A percentile compares a stretch with the other conserved stretches of the same genome.
These are phyloP conservation scores for Bretschneidera sinensis DNA, from an alignment of 345 rosid species.

Conservation along the genomic window DNA sequence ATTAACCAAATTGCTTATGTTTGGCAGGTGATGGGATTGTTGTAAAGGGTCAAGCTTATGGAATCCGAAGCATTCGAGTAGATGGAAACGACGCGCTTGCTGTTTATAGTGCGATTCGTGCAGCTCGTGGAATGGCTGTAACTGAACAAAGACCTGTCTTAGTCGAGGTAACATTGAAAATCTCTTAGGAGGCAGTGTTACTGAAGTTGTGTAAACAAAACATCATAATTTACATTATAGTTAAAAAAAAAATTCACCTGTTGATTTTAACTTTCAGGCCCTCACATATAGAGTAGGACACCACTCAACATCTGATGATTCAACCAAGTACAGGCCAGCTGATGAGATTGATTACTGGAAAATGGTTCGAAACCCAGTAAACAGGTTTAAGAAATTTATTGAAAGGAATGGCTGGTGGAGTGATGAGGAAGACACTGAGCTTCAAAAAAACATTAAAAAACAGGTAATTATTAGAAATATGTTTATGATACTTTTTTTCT, in stretches of 20 bases:
- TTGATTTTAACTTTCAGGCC: constrained; percentile 27
- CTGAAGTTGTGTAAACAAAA: too few species aligned
- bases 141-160: constrained; percentile 56
- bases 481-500: too few species aligned
- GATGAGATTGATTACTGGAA: constrained; percentile 75
- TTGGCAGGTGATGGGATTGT: constrained; percentile 72
- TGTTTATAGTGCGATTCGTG: constrained; percentile 49
- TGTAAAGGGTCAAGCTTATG: constrained; percentile 72
- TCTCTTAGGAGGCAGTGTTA: too few species aligned
- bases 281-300: constrained; percentile 76
- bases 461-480: constrained; percentile 31
- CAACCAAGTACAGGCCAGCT: constrained; percentile 60
- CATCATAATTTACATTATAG: too few species aligned
- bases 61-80: constrained; percentile 72
- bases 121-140: constrained; percentile 65
- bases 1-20: not conserved
- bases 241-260: too few species aligned
- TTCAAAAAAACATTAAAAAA: constrained; percentile 42
- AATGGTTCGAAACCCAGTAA: constrained; percentile 58
- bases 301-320: constrained; percentile 88
- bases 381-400: constrained; percentile 58
- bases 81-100: constrained; percentile 87
- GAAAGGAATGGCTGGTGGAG: constrained; percentile 76
- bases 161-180: constrained; percentile 69
- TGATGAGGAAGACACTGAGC: constrained; percentile 48